Conservation (phyloP, 2,329 filamentous ascomycete genomes). For the Trichoderma sp. region DNA sequence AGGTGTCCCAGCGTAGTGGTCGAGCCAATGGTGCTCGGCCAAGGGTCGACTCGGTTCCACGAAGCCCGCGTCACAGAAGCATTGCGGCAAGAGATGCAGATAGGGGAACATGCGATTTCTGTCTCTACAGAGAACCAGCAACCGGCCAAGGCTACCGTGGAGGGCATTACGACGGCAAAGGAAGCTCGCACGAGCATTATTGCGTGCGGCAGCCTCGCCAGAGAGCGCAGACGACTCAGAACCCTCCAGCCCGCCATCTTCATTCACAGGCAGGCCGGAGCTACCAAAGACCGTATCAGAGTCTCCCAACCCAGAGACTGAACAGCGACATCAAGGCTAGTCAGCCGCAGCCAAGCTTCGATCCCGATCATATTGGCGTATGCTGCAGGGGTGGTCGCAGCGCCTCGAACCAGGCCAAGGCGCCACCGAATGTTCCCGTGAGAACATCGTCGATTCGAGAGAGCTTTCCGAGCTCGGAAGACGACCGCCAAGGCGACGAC, state of each 20-base stretch:
- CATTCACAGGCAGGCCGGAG: background rate
- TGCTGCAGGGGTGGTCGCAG: conserved; percentile 37
- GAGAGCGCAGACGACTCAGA: conserved; percentile 15
- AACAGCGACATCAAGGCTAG: background rate
- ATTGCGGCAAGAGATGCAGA: conserved; percentile 1
- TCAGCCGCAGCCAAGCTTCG: conserved; percentile 23
- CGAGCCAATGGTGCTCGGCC: background rate
- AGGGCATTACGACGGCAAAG: conserved; percentile 24
- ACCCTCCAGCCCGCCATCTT: background rate
- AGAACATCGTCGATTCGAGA: conserved; percentile 42
- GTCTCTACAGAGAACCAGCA: background rate
- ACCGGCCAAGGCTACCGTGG: conserved; percentile 6
- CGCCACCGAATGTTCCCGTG: conserved; percentile 42
- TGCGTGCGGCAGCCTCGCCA: background rate
- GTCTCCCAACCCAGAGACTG: conserved; percentile 9
- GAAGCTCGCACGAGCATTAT: conserved; percentile 21
- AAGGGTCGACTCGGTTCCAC: conserved; percentile 26
- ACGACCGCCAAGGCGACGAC: conserved; percentile 39
- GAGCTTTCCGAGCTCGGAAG: conserved; percentile 31
- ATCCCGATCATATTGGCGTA: conserved; percentile 34
- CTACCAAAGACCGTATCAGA: conserved; percentile 13
- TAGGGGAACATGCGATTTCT: background rate
- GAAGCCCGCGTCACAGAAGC: conserved; percentile 17
- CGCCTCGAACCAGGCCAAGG: conserved; percentile 33
- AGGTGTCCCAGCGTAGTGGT: conserved; percentile 2